A percentile compares a stretch with the other conserved stretches of the same genome.
Conservation (phyloP, 164 flowering plant species). For the Umbilicus rupestris region DNA sequence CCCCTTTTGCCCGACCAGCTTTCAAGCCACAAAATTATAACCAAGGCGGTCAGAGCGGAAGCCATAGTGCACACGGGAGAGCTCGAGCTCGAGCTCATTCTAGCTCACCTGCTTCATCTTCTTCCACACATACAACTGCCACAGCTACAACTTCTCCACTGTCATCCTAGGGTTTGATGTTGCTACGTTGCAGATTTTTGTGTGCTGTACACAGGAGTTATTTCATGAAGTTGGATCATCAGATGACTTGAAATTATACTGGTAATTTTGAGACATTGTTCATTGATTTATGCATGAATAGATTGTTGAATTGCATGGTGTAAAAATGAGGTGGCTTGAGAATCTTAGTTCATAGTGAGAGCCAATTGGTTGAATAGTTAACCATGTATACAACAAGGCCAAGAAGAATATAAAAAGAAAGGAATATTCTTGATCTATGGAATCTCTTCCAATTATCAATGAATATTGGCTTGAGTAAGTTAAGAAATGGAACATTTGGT, state of each 20-base stretch:
- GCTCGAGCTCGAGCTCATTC: constrained; percentile 11
- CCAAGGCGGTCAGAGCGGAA: constrained; percentile 17
- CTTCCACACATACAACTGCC: constrained; percentile 44
- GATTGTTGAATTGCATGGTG: neutral
- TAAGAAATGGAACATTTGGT: neutral
- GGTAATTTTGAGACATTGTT: no score
- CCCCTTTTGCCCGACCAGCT: constrained; percentile 16
- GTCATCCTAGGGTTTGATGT: constrained; percentile 5
- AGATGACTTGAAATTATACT: no score
- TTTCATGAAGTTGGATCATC: no score
- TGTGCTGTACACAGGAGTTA: neutral
- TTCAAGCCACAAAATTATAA: constrained; percentile 11
- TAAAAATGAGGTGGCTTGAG: neutral
- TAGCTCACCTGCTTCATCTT: constrained; percentile 40
- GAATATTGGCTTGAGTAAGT: no score
- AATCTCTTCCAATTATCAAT: neutral
- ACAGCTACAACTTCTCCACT: constrained; percentile 34
- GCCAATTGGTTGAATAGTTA: constrained; percentile 1
- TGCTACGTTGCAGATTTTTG: neutral
- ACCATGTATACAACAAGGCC: neutral
- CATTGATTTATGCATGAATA: neutral
- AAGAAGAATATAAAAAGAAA: neutral
- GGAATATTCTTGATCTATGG: neutral
- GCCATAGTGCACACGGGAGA: constrained; percentile 19
- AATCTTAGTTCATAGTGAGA: neutral